Evolutionary conservation across 352 stramenopile species (phyloP).

Genomic region (Phytopythium boreale): DNA sequence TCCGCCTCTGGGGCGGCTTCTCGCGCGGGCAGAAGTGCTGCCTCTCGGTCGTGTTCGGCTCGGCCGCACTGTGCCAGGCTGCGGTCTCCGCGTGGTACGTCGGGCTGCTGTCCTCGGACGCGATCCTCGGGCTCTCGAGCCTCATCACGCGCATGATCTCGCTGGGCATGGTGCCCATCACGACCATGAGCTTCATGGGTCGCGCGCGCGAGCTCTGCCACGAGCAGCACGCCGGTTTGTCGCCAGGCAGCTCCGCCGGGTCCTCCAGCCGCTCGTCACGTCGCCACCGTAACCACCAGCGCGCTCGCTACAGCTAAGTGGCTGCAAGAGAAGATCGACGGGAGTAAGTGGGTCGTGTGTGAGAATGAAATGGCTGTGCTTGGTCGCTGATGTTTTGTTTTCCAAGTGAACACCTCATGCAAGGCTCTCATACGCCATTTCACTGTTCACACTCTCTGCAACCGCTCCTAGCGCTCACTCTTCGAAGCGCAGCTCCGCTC

Average conservation of each 20-base stretch:
- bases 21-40: slow-evolving; percentile 55
- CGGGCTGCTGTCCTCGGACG: slow-evolving; percentile 31
- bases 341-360: background rate
- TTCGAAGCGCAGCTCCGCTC: slow-evolving; percentile 48
- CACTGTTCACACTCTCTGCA: background rate
- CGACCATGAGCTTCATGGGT: slow-evolving; percentile 60
- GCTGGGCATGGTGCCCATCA: slow-evolving; percentile 70
- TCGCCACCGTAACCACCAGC: slow-evolving; percentile 21
- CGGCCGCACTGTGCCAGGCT: slow-evolving; percentile 45
- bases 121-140: slow-evolving; percentile 58
- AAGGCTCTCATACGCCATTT: background rate
- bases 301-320: slow-evolving; percentile 28
- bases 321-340: background rate
- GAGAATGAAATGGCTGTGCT: background rate
- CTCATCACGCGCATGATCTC: slow-evolving; percentile 70
- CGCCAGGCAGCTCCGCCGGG: background rate
- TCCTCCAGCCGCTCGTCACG: slow-evolving; percentile 18
- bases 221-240: slow-evolving; percentile 9
- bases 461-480: slow-evolving; percentile 13
- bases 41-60: slow-evolving; percentile 36
- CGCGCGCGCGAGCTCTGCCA: slow-evolving; percentile 29
- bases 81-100: slow-evolving; percentile 41
- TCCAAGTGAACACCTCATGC: background rate
- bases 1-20: slow-evolving; percentile 53
- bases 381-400: background rate